Conservation (phyloP, 2,329 filamentous ascomycete genomes). For the Botryotinia calthae region DNA sequence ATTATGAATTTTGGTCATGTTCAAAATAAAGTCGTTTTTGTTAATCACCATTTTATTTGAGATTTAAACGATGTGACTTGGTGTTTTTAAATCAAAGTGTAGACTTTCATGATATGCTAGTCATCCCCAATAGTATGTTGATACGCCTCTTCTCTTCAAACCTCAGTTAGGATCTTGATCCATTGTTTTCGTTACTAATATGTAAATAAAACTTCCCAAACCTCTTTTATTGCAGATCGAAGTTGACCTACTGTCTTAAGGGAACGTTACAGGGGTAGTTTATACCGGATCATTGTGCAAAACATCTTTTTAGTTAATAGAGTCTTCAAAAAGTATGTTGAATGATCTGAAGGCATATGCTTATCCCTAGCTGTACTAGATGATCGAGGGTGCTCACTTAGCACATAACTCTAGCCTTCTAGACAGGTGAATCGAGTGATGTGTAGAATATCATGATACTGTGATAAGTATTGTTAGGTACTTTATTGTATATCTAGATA, state of each 20-base stretch:
- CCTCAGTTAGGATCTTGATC: neutral
- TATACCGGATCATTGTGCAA: neutral
- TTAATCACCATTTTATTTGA: accelerated
- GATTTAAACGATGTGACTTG: neutral
- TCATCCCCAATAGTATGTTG: neutral
- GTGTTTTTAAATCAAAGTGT: neutral
- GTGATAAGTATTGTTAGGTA: neutral
- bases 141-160: accelerated
- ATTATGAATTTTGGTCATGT: neutral
- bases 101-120: too few species aligned
- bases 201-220: neutral
- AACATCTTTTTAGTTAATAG: too few species aligned
- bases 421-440: neutral
- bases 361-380: neutral
- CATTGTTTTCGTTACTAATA: neutral
- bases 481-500: neutral
- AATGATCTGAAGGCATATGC: neutral
- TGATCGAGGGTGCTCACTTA: neutral
- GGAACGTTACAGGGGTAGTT: too few species aligned
- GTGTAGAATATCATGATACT: neutral
- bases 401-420: neutral
- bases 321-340: neutral
- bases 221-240: neutral
- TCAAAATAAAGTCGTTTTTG: neutral
- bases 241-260: neutral